phyloP scores from a whole-genome alignment of 495 filamentous ascomycete species.

The Penicillium steckii region DNA sequence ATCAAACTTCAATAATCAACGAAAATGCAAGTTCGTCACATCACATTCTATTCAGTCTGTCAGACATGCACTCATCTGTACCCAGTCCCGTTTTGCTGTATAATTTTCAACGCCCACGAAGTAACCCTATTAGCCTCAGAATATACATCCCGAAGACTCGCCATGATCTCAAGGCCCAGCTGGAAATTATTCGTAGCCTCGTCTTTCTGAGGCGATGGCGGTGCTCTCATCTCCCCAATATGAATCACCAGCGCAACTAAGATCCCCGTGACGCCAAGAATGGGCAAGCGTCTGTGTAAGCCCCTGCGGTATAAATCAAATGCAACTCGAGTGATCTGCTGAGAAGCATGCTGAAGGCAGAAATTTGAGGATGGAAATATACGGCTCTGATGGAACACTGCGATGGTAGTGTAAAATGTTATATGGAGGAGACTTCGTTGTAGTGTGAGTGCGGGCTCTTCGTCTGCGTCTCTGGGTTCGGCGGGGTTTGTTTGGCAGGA shows the following conservation, averaged over 20 bases:
- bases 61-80: too few relatives aligned
- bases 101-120: slow-evolving; percentile 12
- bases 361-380: slow-evolving; percentile 15
- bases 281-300: slow-evolving; percentile 9
- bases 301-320: slow-evolving; percentile 9
- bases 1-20: not conserved
- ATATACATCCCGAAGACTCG: slow-evolving; percentile 15
- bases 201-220: not conserved
- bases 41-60: too few relatives aligned
- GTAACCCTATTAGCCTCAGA: slow-evolving; percentile 13
- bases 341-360: slow-evolving; percentile 16
- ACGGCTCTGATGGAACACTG: slow-evolving; percentile 20
- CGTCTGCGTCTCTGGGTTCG: not conserved
- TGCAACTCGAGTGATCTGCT: slow-evolving; percentile 17
- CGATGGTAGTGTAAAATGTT: slow-evolving; percentile 18
- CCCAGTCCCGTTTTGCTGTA: slow-evolving; percentile 1
- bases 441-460: slow-evolving; percentile 7
- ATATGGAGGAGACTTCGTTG: slow-evolving; percentile 20
- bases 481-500: slow-evolving; percentile 6
- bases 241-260: slow-evolving; percentile 18
- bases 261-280: slow-evolving; percentile 16
- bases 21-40: not conserved
- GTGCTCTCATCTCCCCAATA: slow-evolving; percentile 12
- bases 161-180: slow-evolving; percentile 14
- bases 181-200: slow-evolving; percentile 13